Base-by-base conservation (phyloP, 2,329 filamentous ascomycete species). In the Dactylonectria estremocensis region DNA sequence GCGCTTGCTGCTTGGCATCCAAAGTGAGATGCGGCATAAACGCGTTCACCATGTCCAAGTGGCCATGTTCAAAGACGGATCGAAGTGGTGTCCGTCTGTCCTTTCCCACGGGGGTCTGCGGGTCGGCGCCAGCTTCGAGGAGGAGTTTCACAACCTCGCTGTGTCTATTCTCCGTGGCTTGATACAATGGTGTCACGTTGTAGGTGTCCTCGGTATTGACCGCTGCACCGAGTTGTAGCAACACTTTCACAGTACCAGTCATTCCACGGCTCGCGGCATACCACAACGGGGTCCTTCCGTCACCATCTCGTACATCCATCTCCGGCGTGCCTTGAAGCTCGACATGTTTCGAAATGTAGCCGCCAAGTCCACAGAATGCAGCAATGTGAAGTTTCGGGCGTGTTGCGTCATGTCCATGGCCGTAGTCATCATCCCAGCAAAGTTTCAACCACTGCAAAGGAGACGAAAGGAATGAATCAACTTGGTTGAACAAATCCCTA, bases 351-450 rank as follows among this genome's bases (percentile, higher is more conserved):
- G 56, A 43, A 2, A 72, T 35, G 4, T 53, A 70, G 28, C 56
- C 18, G 10, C 20, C 20, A 10, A 72, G 56, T 2, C 69, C 71
- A 6, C 65, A 72, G 16, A 69, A 48, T 9, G 67, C 67, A 11
- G 63, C 65, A 7, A 70, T 50, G n/a, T 70, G 69, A 6, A 73
- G 53, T 22, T 63, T 48, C n/a, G 64, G 63, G 11, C 68, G 22
- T 1, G 45, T 61, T 3, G 1, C 3, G 1, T 20, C 6, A 7
- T 48, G 8, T 0, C 43, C n/a, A 4, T 64, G 52, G 13, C 14
- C 2, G 2, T 20, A 0, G 10, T 8, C 5, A 13, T 16, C 5
- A 24, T 16, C 2, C 20, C 46, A 64, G 37, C 40, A 66, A 2
- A 57, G 8, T 13, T 8, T 35, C 31, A 67, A 11, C 65, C 68